Conservation (phyloP, 179 eudicot genomes). For the Sideroxylon spinosum region DNA sequence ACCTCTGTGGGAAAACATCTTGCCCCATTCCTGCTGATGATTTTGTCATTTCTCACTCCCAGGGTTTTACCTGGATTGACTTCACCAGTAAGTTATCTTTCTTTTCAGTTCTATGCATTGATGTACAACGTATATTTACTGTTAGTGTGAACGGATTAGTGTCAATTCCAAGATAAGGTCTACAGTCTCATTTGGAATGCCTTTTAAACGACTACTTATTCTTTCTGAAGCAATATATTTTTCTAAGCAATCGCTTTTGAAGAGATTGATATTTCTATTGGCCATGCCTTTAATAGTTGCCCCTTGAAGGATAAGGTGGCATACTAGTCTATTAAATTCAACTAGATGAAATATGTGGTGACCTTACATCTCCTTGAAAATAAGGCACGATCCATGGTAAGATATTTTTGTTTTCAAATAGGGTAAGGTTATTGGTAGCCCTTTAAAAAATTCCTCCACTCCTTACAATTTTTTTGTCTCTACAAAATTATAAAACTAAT, state of each 20-base stretch:
- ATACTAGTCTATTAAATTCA: too few species aligned
- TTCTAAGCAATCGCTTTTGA: too few species aligned
- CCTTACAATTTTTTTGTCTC: too few species aligned
- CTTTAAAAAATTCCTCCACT: too few species aligned
- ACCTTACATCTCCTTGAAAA: too few species aligned
- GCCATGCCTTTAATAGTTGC: neutral
- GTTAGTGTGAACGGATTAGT: neutral
- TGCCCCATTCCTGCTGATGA: conserved; percentile 70
- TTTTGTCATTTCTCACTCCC: conserved; percentile 69
- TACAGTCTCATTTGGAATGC: conserved; percentile 5
- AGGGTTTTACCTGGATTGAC: conserved; percentile 54
- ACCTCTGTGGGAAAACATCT: conserved; percentile 51
- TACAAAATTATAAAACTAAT: too few species aligned
- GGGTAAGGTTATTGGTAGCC: too few species aligned
- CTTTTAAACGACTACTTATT: neutral
- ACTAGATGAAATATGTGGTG: too few species aligned
- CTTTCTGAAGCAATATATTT: neutral
- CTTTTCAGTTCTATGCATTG: neutral
- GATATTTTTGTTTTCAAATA: too few species aligned
- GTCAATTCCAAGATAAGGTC: neutral
- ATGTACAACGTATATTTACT: neutral
- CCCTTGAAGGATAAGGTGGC: neutral
- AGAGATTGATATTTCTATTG: neutral
- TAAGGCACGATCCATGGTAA: too few species aligned
- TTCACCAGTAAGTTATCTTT: conserved; percentile 58